Evolutionary conservation across 1,284 basidiomycete genomes (phyloP), one percentile per base, ranked within the genome.

Genomic region (Cryptococcus sp.): DNA sequence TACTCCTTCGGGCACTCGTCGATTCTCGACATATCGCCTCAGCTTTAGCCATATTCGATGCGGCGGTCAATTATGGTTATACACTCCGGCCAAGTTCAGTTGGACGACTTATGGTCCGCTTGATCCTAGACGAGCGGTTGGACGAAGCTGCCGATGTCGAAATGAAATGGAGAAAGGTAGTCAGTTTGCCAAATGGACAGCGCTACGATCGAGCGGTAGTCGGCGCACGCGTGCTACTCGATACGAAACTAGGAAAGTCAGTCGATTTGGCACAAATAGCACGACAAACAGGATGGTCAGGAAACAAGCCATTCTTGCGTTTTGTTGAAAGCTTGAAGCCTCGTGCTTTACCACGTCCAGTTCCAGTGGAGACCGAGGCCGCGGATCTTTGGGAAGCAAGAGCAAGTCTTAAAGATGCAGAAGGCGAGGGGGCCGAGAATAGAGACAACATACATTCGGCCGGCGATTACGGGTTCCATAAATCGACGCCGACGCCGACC

Each of bases 31-130:
- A 63, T 7, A 40, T 64, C 2, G 57, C 64, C 10, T 28, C 49
- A 2, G 64, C 64, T 0, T 32, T 64, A 1, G 44, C 53, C 1
- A 28, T 62, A 3, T 63, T 68, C 47, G n/a, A 52, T 10, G 53
- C 57, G 10, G 55, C 52, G 2, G 46, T 54, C 1, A 28, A 53
- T 18, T 14, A 36, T 10, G 22, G 28, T 3, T 28, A 55, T 2
- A 36, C 46, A 1, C 37, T 64, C 18, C 62, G 59, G 37, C 65
- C 68, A 2, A 46, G 43, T 31, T 54, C 57, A 1, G 54, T 67
- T 10, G 64, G 67, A 10, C 47, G 59, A 16, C 51, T 72, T 9
- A 70, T 72, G 63, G 49, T 63, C 16, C 51, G 52, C 28, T 58
- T 71, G 2, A 60, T 60, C 1, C 43, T 54, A 1, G 37, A 31